Percentiles rank a stretch among this genome's conserved stretches.
phyloP scores from a whole-genome alignment of 2,329 filamentous ascomycete species.

The Bipolaris bicolor region DNA sequence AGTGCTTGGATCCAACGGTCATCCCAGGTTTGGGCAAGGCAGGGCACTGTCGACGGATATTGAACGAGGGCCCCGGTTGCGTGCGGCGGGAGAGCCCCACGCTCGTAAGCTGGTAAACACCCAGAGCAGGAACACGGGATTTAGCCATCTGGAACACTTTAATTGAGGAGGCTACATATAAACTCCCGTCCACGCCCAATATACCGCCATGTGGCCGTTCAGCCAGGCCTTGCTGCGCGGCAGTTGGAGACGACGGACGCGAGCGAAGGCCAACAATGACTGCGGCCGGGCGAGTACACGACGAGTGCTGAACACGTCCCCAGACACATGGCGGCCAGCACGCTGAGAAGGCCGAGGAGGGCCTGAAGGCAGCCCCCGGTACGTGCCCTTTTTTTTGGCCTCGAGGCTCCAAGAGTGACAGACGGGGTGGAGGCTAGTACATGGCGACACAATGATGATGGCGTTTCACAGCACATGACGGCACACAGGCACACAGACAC shows the following conservation, averaged over 20 bases:
- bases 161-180: conserved; percentile 41
- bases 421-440: conserved; percentile 24
- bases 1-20: conserved; percentile 41
- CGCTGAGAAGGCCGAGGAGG: conserved; percentile 16
- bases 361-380: conserved; percentile 21
- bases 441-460: conserved; percentile 31
- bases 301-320: conserved; percentile 36
- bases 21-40: conserved; percentile 41
- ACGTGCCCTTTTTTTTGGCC: conserved; percentile 25
- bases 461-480: conserved; percentile 36
- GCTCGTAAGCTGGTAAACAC: conserved; percentile 24
- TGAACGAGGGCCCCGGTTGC: conserved; percentile 35
- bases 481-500: neutral
- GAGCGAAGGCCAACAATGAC: conserved; percentile 11
- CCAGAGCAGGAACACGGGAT: conserved; percentile 32
- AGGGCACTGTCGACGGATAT: conserved; percentile 34
- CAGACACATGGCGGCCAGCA: conserved; percentile 43
- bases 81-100: conserved; percentile 34
- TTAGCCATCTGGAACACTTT: conserved; percentile 45
- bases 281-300: conserved; percentile 15
- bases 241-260: neutral
- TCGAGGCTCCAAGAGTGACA: conserved; percentile 30
- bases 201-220: conserved; percentile 14
- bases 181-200: conserved; percentile 37
- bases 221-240: neutral